Percentiles rank a stretch among this genome's conserved stretches.
Conservation (phyloP, 106 monocot genomes). For the Phalaenopsis equestris region DNA sequence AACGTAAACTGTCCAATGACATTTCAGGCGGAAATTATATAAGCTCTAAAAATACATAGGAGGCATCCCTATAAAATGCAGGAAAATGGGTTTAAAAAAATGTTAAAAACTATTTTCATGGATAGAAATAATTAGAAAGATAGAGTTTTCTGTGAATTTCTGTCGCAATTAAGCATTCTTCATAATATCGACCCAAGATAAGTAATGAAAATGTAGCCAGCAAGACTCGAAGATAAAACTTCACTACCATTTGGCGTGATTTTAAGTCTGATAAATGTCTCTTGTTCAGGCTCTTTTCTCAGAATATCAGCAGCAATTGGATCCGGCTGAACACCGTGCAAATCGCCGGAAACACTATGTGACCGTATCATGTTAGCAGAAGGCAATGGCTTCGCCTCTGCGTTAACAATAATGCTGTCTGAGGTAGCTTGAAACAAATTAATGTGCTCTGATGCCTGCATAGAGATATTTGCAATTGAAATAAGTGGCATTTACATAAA, state of each 20-base stretch:
- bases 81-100: not conserved
- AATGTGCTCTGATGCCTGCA: constrained; percentile 36
- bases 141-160: not conserved
- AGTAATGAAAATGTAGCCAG: too few relatives aligned
- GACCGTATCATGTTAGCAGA: constrained; percentile 64
- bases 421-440: constrained; percentile 33
- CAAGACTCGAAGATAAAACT: too few relatives aligned
- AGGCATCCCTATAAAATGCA: not conserved
- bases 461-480: not conserved
- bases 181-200: not conserved
- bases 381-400: constrained; percentile 46
- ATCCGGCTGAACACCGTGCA: constrained; percentile 88
- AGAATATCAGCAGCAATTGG: constrained; percentile 95
- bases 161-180: not conserved
- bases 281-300: constrained; percentile 92
- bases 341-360: constrained; percentile 85
- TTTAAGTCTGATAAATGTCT: constrained; percentile 66
- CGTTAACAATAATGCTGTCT: constrained; percentile 41
- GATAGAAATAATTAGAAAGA: not conserved
- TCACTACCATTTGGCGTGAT: constrained; percentile 68
- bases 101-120: not conserved
- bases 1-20: not conserved
- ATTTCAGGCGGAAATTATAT: not conserved
- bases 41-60: not conserved
- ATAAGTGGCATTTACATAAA: too few relatives aligned